phyloP scores from a whole-genome alignment of 1,284 basidiomycete species.

The Leucoagaricus sp. region DNA sequence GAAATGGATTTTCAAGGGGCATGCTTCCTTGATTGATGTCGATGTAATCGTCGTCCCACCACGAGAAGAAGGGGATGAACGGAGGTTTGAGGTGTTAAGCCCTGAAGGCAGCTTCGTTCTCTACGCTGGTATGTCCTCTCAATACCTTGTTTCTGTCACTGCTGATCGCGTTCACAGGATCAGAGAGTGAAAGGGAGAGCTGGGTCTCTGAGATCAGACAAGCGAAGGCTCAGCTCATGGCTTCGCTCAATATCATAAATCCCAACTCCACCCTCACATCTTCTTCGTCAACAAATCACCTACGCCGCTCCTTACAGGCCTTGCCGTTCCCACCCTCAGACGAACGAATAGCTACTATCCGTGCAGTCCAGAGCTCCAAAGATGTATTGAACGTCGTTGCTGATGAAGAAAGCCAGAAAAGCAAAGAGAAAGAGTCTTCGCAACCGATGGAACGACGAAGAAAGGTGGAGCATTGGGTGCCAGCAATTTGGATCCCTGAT shows the following conservation, averaged over 20 bases:
- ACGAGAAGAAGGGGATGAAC: conserved; percentile 39
- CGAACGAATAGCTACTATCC: conserved; percentile 35
- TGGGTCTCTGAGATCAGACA: conserved; percentile 74
- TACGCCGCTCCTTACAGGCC: conserved; percentile 71
- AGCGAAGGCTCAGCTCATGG: conserved; percentile 72
- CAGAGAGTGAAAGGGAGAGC: conserved; percentile 58
- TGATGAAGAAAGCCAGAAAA: conserved; percentile 14
- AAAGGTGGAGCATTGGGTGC: conserved; percentile 84
- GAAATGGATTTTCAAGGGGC: conserved; percentile 70
- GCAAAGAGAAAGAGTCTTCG: conserved; percentile 20
- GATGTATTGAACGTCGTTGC: conserved; percentile 11
- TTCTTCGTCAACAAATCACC: conserved; percentile 71
- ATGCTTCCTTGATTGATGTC: conserved; percentile 70
- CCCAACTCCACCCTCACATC: conserved; percentile 81
- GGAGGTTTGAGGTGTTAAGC: conserved; percentile 72
- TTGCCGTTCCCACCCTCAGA: conserved; percentile 66
- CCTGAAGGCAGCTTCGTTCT: conserved; percentile 79
- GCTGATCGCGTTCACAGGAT: conserved; percentile 35
- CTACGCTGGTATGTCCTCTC: conserved; percentile 56
- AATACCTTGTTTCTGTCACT: background rate
- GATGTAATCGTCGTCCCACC: conserved; percentile 63
- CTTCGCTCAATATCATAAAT: conserved; percentile 64
- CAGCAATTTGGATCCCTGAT: conserved; percentile 93
- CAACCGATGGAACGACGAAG: conserved; percentile 38
- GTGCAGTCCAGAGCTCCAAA: conserved; percentile 16